These are phyloP conservation scores for Apophysomyces trapeziformis DNA, from an alignment of 371 early-diverging fungal species.

Conservation along the genomic window DNA sequence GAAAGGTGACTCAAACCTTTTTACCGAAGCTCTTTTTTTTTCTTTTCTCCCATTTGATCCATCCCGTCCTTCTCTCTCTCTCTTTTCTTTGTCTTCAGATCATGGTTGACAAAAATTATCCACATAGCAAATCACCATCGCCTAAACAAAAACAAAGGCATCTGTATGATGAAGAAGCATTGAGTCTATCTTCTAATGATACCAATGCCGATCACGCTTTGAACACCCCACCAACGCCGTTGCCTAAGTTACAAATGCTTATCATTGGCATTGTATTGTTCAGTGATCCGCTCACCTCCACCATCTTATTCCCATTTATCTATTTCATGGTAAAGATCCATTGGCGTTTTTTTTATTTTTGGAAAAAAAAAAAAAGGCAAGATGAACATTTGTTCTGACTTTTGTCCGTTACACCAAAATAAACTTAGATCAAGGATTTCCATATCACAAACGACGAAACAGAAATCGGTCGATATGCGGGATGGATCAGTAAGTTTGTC, in stretches of 20 bases:
- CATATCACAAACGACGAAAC: constrained; percentile 62
- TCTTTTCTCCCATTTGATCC: too few relatives aligned
- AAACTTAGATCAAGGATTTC: constrained; percentile 58
- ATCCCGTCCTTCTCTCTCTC: too few relatives aligned
- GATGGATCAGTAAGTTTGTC: constrained; percentile 54
- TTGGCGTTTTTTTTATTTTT: neutral
- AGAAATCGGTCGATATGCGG: constrained; percentile 71
- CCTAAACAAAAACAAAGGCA: neutral
- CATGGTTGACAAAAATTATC: too few relatives aligned
- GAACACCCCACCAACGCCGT: constrained; percentile 29
- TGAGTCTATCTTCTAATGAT: neutral
- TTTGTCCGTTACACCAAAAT: neutral
- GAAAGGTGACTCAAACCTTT: too few relatives aligned
- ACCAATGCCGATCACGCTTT: neutral
- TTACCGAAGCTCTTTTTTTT: too few relatives aligned
- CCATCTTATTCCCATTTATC: constrained; percentile 71
- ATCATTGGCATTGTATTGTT: constrained; percentile 65
- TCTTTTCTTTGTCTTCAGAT: too few relatives aligned
- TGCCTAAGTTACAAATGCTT: constrained; percentile 59
- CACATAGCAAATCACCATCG: neutral
- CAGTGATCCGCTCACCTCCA: constrained; percentile 68
- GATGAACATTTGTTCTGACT: too few relatives aligned
- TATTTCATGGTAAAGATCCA: constrained; percentile 57
- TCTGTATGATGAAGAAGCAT: constrained; percentile 11
- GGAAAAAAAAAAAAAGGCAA: neutral